Conservation (phyloP, 2,329 filamentous ascomycete species). For the Hymenoscyphus linearis region DNA sequence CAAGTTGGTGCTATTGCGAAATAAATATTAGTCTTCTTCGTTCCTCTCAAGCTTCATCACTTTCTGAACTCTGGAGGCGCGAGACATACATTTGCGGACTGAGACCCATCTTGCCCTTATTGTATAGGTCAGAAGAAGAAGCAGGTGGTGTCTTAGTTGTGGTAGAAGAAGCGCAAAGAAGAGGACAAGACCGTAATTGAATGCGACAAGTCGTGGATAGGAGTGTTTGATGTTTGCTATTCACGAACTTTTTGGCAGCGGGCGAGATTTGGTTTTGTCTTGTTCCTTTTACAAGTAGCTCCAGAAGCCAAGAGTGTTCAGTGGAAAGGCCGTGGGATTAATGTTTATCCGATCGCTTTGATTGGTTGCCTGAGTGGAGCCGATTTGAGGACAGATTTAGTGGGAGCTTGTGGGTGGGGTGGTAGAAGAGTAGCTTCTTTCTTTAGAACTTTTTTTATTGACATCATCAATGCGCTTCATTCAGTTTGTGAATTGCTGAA, state of each 20-base stretch:
- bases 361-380: background rate
- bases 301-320: background rate
- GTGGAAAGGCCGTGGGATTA: background rate
- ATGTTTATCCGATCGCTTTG: background rate
- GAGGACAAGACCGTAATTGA: slow-evolving; percentile 14
- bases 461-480: too few relatives aligned
- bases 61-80: background rate
- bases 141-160: too few relatives aligned
- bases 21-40: slow-evolving; percentile 8
- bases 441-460: too few relatives aligned
- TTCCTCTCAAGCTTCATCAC: background rate
- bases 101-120: slow-evolving; percentile 49
- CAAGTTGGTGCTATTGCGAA: slow-evolving; percentile 69
- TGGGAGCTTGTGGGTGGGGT: background rate
- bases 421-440: background rate
- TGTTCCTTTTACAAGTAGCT: background rate
- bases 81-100: slow-evolving; percentile 31
- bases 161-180: background rate
- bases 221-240: background rate
- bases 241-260: background rate
- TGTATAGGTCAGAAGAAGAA: background rate
- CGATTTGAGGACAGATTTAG: background rate
- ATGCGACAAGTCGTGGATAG: slow-evolving; percentile 13
- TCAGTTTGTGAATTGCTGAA: too few relatives aligned
- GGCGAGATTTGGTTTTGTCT: slow-evolving; percentile 2